These are phyloP conservation scores for Clarireedia paspali DNA, from an alignment of 2,329 filamentous ascomycete genomes.

Conservation along the genomic window DNA sequence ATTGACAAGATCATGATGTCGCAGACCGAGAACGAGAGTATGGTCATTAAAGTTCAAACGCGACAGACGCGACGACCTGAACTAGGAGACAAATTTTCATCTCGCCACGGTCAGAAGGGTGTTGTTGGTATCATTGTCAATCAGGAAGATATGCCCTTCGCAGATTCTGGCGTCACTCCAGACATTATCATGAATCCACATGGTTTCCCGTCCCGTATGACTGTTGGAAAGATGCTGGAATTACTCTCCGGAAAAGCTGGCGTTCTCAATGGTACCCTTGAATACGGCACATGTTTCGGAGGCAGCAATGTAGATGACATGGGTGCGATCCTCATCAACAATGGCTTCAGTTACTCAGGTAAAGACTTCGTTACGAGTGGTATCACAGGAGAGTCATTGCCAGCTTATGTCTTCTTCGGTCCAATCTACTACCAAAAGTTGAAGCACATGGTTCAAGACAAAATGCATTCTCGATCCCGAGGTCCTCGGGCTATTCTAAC, in stretches of 20 bases:
- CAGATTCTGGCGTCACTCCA: slow-evolving; percentile 80
- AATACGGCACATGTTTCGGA: slow-evolving; percentile 86
- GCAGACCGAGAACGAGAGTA: slow-evolving; percentile 76
- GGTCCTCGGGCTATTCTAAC: slow-evolving; percentile 89
- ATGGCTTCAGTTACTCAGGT: slow-evolving; percentile 93
- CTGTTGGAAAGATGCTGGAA: slow-evolving; percentile 94
- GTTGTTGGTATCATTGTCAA: slow-evolving; percentile 95
- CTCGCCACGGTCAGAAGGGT: slow-evolving; percentile 95
- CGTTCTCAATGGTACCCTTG: slow-evolving; percentile 72
- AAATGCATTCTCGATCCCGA: slow-evolving; percentile 93
- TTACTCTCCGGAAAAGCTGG: slow-evolving; percentile 91
- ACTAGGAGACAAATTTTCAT: slow-evolving; percentile 97
- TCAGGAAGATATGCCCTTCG: slow-evolving; percentile 95
- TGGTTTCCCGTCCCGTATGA: slow-evolving; percentile 99
- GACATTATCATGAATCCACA: slow-evolving; percentile 99
- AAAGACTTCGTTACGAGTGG: slow-evolving; percentile 96
- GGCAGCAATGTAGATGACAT: slow-evolving; percentile 83
- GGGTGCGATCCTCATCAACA: slow-evolving; percentile 72
- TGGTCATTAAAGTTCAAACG: slow-evolving; percentile 88
- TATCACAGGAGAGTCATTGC: slow-evolving; percentile 87
- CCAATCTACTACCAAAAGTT: slow-evolving; percentile 99
- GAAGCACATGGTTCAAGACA: slow-evolving; percentile 99
- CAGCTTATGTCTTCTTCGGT: slow-evolving; percentile 96
- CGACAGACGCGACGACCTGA: slow-evolving; percentile 94
- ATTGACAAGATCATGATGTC: slow-evolving; percentile 97